Conservation (phyloP, 768 basidiomycete genomes). For the Mycena rebaudengoi region DNA sequence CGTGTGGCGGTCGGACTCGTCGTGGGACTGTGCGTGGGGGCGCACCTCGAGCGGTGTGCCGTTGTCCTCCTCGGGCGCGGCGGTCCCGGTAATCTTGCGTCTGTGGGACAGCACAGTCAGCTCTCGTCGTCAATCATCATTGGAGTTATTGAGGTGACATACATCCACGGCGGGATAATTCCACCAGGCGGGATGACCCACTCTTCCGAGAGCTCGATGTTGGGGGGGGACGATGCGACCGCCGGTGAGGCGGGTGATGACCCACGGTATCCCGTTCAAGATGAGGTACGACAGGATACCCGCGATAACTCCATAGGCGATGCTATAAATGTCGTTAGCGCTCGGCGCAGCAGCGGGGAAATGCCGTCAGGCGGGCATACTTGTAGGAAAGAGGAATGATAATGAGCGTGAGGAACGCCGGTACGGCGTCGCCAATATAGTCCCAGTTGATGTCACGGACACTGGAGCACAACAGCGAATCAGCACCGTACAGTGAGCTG, state of each 20-base stretch:
- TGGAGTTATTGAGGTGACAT: slow-evolving; percentile 33
- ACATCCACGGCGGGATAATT: slow-evolving; percentile 76
- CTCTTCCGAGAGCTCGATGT: slow-evolving; percentile 68
- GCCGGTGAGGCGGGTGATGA: slow-evolving; percentile 60
- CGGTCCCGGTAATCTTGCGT: slow-evolving; percentile 8
- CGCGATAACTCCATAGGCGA: slow-evolving; percentile 89
- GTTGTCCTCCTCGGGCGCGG: slow-evolving; percentile 1
- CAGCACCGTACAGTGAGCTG: not conserved
- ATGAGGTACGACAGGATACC: slow-evolving; percentile 76
- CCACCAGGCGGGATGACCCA: slow-evolving; percentile 80
- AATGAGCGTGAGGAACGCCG: slow-evolving; percentile 84
- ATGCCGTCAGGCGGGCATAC: slow-evolving; percentile 45
- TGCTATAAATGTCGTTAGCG: slow-evolving; percentile 52
- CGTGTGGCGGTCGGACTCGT: slow-evolving; percentile 18
- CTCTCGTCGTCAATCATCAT: not conserved
- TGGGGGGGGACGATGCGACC: slow-evolving; percentile 71
- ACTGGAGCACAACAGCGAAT: slow-evolving; percentile 41
- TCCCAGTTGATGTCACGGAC: slow-evolving; percentile 90
- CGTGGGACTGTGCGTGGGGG: slow-evolving; percentile 6
- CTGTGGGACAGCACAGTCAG: not conserved
- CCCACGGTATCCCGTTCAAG: slow-evolving; percentile 72
- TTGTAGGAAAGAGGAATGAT: slow-evolving; percentile 84
- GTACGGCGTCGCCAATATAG: slow-evolving; percentile 87
- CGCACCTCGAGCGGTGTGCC: slow-evolving; percentile 23
- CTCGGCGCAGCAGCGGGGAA: not conserved